Evolutionary conservation across 495 filamentous ascomycete genomes (phyloP).

Genomic region (Bryoglossum gracile): DNA sequence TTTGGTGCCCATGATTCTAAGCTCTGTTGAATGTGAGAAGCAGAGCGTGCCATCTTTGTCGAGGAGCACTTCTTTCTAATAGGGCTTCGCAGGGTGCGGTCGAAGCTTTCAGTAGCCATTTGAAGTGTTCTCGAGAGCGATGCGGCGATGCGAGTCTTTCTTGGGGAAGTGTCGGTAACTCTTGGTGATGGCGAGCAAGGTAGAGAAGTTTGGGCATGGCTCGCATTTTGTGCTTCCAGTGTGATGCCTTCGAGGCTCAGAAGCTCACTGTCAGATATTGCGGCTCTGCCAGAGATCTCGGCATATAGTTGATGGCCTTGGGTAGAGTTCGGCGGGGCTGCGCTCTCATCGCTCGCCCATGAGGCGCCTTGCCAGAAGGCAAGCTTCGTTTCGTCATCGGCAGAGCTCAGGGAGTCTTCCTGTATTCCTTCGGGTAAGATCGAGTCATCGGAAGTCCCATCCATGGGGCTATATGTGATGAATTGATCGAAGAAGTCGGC

Average conservation of each 20-base stretch:
- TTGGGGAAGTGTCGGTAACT: neutral
- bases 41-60: constrained; percentile 11
- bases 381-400: constrained; percentile 7
- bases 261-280: constrained; percentile 22
- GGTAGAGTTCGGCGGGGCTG: neutral
- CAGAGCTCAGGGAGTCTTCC: neutral
- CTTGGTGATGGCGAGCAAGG: constrained; percentile 13
- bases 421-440: neutral
- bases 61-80: constrained; percentile 19
- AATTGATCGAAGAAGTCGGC: constrained; percentile 27
- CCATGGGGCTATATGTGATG: constrained; percentile 17
- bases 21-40: neutral
- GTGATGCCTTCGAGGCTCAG: constrained; percentile 22
- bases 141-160: constrained; percentile 12
- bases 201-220: constrained; percentile 5
- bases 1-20: constrained; percentile 8
- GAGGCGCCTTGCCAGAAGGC: neutral
- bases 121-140: constrained; percentile 14
- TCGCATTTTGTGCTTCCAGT: constrained; percentile 11
- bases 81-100: constrained; percentile 17
- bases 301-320: constrained; percentile 17
- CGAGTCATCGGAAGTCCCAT: constrained; percentile 7
- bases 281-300: constrained; percentile 16
- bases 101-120: constrained; percentile 4
- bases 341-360: neutral